Conservation (phyloP, 148 eudicot genomes). For the Fallopia convolvulus region DNA sequence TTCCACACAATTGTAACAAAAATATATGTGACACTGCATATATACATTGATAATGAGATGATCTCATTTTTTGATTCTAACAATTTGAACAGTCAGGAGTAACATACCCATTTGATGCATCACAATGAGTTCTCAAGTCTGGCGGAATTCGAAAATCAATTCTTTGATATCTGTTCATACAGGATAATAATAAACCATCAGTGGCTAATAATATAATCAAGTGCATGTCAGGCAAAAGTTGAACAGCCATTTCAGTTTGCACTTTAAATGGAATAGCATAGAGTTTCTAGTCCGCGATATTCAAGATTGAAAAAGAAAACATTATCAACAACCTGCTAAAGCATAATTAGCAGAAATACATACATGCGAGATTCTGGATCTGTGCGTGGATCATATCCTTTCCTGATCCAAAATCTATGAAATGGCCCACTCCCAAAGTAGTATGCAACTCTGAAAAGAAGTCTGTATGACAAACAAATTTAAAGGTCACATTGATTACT, state of each 20-base stretch:
- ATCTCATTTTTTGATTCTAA: background rate
- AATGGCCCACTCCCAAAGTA: conserved; percentile 94
- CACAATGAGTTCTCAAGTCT: conserved; percentile 54
- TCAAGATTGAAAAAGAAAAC: background rate
- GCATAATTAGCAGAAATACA: conserved; percentile 17
- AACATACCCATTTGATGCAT: conserved; percentile 51
- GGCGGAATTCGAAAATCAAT: conserved; percentile 84
- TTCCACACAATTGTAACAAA: no score
- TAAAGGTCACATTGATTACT: background rate
- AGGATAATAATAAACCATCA: background rate
- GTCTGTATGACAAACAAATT: conserved; percentile 36
- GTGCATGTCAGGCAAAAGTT: background rate
- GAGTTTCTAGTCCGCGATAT: background rate
- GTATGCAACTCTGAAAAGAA: conserved; percentile 75
- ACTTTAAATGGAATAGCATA: background rate
- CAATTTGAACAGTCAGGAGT: background rate
- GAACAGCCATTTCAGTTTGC: background rate
- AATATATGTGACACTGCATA: background rate
- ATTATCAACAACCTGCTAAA: background rate
- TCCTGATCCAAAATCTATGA: conserved; percentile 82
- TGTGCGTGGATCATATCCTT: conserved; percentile 97
- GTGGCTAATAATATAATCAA: background rate
- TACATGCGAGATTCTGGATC: conserved; percentile 95
- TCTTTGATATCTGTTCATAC: conserved; percentile 63
- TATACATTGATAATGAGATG: background rate